Evolutionary conservation across 805 yeast species (phyloP).

Genomic region (Ogataea trehalophila): DNA sequence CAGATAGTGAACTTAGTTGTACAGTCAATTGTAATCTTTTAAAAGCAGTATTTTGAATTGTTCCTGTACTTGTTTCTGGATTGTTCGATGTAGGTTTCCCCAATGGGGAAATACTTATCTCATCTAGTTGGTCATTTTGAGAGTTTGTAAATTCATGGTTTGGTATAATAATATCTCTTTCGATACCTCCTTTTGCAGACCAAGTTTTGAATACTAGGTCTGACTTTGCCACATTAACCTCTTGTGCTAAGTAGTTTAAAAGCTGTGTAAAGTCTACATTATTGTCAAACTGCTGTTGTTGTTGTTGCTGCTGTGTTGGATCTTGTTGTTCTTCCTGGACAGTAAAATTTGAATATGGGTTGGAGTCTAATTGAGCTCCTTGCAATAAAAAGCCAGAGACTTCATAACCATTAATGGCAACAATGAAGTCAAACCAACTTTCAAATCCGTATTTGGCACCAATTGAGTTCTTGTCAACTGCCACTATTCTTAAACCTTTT

Average conservation of each 20-base stretch:
- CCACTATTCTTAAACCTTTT: slow-evolving; percentile 56
- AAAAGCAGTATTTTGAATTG: slow-evolving; percentile 33
- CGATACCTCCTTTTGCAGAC: slow-evolving; percentile 80
- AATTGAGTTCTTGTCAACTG: slow-evolving; percentile 41
- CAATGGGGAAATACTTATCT: slow-evolving; percentile 21
- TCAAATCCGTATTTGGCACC: slow-evolving; percentile 58
- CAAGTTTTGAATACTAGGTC: slow-evolving; percentile 59
- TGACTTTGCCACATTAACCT: slow-evolving; percentile 22
- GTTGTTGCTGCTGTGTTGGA: background rate
- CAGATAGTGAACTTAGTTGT: slow-evolving; percentile 70
- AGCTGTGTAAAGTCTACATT: slow-evolving; percentile 17
- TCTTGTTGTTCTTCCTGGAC: background rate
- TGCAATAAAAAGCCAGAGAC: slow-evolving; percentile 30
- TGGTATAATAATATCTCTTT: slow-evolving; percentile 37
- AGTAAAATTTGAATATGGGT: slow-evolving; percentile 20
- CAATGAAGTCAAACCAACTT: slow-evolving; percentile 82
- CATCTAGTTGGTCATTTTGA: slow-evolving; percentile 23
- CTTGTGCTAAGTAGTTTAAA: slow-evolving; percentile 23
- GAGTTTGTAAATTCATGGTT: slow-evolving; percentile 18
- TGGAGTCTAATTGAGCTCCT: slow-evolving; percentile 20
- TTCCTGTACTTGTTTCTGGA: slow-evolving; percentile 15
- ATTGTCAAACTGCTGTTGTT: slow-evolving; percentile 1
- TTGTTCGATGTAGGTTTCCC: slow-evolving; percentile 10
- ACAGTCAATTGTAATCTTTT: slow-evolving; percentile 58
- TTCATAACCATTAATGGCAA: slow-evolving; percentile 74